Conservation (phyloP, 805 yeast species). For the Maudiozyma bulderi region DNA sequence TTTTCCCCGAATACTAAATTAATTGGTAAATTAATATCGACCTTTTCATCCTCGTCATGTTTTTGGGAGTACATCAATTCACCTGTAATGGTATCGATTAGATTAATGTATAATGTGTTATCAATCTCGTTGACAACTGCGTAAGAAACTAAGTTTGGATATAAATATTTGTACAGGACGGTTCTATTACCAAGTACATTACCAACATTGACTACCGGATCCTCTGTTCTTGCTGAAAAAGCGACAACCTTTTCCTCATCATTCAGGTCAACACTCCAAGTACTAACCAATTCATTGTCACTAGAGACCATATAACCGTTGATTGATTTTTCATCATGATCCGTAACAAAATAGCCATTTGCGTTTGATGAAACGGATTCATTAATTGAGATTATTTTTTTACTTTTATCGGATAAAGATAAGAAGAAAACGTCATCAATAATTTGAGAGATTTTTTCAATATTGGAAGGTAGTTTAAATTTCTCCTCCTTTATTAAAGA, state of each 20-base stretch:
- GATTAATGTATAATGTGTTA: constrained; percentile 34
- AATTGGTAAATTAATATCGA: constrained; percentile 35
- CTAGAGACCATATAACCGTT: constrained; percentile 20
- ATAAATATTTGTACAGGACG: constrained; percentile 73
- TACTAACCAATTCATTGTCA: constrained; percentile 16
- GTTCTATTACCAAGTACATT: constrained; percentile 57
- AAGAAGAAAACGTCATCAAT: no score
- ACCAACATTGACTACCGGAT: constrained; percentile 51
- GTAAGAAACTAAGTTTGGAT: constrained; percentile 55
- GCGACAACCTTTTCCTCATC: constrained; percentile 33
- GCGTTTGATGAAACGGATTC: background rate
- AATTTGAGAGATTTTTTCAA: background rate
- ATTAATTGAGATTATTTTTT: background rate
- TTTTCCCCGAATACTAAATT: constrained; percentile 65
- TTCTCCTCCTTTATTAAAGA: background rate
- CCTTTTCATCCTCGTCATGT: constrained; percentile 32
- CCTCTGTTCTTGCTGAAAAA: constrained; percentile 30
- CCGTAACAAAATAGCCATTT: constrained; percentile 8
- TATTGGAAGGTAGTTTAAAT: background rate
- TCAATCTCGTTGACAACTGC: constrained; percentile 32
- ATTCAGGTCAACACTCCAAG: constrained; percentile 32
- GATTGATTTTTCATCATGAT: constrained; percentile 15
- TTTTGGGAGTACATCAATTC: constrained; percentile 38
- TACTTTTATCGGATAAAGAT: background rate
- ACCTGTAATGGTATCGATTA: constrained; percentile 68